These are phyloP conservation scores for Rhododendron williamsianum DNA, from an alignment of 148 eudicot species.

Conservation along the genomic window DNA sequence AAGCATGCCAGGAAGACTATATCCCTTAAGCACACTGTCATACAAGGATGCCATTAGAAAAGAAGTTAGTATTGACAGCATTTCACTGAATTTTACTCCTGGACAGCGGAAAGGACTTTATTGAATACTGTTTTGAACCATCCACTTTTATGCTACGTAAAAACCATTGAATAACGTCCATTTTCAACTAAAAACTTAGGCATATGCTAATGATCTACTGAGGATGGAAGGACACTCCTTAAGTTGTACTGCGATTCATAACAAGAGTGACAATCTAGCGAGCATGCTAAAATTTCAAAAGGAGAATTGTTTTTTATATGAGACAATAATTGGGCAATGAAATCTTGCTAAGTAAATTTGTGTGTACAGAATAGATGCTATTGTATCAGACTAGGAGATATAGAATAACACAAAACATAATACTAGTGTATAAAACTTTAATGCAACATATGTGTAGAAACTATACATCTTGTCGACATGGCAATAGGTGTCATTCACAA, in stretches of 20 bases:
- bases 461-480: slow-evolving; percentile 61
- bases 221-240: not conserved
- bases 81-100: not conserved
- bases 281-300: not conserved
- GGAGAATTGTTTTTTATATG: not conserved
- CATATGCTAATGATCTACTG: not conserved
- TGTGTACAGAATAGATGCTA: not conserved
- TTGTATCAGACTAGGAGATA: slow-evolving; percentile 3
- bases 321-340: not conserved
- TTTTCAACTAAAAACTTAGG: not conserved
- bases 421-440: not conserved
- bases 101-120: not conserved
- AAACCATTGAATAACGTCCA: not conserved
- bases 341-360: not conserved
- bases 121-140: not conserved
- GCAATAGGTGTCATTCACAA: slow-evolving; percentile 40
- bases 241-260: not conserved
- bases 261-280: not conserved
- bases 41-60: not conserved
- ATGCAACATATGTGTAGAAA: slow-evolving; percentile 13
- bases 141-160: not conserved
- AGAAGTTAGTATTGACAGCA: not conserved
- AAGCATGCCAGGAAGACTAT: slow-evolving; percentile 63
- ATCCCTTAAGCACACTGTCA: slow-evolving; percentile 54
- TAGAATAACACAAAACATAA: not conserved